A percentile compares a stretch with the other conserved stretches of the same genome.
Conservation (phyloP, 202 grass and related monocot genomes). For the Setaria viridis region DNA sequence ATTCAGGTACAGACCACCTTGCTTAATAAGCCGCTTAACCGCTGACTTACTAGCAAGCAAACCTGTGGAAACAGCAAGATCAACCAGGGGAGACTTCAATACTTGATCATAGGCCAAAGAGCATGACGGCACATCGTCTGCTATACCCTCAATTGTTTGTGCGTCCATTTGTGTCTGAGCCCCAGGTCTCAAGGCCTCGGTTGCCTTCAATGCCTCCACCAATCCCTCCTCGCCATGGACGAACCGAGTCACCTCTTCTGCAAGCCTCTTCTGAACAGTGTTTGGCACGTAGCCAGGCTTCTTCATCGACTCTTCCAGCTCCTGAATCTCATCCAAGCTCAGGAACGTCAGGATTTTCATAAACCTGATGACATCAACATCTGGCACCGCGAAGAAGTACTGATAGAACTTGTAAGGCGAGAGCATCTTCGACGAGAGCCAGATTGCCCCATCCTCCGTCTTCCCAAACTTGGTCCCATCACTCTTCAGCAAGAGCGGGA, state of each 20-base stretch:
- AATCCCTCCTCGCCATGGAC: constrained; percentile 92
- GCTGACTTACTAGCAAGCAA: constrained; percentile 79
- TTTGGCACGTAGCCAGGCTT: constrained; percentile 78
- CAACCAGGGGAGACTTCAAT: constrained; percentile 81
- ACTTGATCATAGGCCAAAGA: constrained; percentile 76
- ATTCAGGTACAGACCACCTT: constrained; percentile 94
- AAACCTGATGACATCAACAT: constrained; percentile 84
- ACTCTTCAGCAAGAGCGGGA: constrained; percentile 89
- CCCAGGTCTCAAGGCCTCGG: constrained; percentile 80
- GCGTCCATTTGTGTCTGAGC: constrained; percentile 74
- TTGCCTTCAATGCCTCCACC: constrained; percentile 85
- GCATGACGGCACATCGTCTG: constrained; percentile 84
- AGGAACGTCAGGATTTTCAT: constrained; percentile 86
- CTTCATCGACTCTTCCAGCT: constrained; percentile 80
- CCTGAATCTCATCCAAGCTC: constrained; percentile 82
- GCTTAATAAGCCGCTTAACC: constrained; percentile 76
- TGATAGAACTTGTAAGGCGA: constrained; percentile 94
- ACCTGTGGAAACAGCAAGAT: constrained; percentile 84
- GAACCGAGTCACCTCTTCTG: constrained; percentile 93
- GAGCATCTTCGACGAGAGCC: constrained; percentile 77
- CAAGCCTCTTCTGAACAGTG: constrained; percentile 74
- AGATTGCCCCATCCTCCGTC: constrained; percentile 86
- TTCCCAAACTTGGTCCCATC: constrained; percentile 98
- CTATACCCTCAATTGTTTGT: constrained; percentile 86
- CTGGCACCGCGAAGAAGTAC: constrained; percentile 83